Conservation (phyloP, 176 grass and related monocot genomes). For the Paspalum vaginatum region DNA sequence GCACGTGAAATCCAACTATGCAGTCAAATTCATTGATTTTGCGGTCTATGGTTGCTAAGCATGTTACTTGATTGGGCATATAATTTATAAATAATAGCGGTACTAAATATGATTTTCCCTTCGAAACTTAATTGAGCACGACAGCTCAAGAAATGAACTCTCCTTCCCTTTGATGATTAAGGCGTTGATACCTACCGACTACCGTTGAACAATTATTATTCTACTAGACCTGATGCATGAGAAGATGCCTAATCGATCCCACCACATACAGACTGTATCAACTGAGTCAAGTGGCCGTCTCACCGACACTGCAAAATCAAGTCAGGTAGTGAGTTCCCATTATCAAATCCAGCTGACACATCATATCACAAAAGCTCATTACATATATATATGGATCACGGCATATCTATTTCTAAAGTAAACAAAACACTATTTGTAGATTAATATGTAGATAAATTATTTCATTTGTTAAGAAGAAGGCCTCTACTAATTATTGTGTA, state of each 20-base stretch:
- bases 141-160: conserved; percentile 39
- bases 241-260: conserved; percentile 48
- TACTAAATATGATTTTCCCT: conserved; percentile 34
- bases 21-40: background rate
- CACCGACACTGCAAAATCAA: conserved; percentile 61
- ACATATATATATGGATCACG: background rate
- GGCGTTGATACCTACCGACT: conserved; percentile 45
- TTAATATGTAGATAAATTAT: background rate
- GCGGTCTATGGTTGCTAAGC: background rate
- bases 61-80: background rate
- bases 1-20: background rate
- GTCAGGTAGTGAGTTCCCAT: background rate
- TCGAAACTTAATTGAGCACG: conserved; percentile 12
- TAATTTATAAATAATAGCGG: background rate
- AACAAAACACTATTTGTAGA: background rate
- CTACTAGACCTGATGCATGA: conserved; percentile 22
- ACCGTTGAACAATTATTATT: conserved; percentile 41
- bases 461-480: background rate
- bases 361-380: conserved; percentile 14
- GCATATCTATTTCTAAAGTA: conserved; percentile 7
- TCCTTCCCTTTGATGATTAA: conserved; percentile 45
- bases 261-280: conserved; percentile 48
- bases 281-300: conserved; percentile 35
- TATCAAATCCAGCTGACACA: conserved; percentile 25
- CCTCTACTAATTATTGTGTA: background rate